Base-by-base conservation (phyloP, 2,329 filamentous ascomycete species). In the Diaporthe sp. region DNA sequence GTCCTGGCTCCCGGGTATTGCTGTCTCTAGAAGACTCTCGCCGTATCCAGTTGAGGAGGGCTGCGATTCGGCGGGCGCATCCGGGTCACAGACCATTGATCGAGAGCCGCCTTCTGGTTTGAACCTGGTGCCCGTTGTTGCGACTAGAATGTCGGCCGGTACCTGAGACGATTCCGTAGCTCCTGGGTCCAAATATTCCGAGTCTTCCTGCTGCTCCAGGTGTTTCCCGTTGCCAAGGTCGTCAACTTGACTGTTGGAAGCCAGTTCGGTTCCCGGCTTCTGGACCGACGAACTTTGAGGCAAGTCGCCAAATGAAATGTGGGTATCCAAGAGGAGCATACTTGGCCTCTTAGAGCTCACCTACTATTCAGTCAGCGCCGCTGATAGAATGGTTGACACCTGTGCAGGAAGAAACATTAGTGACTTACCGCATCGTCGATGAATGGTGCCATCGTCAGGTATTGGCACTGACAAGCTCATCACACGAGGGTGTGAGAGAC, bases 181-280 rank as follows among this genome's bases (percentile, higher is more conserved):
- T 0, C 12, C n/a, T 25, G 49, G 0, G 4, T 1, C 10, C n/a
- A 22, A 53, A 31, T 31, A 2, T 2, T 7, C 12, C 5, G 53
- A 31, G 8, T 57, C 53, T 57, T 17, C 7, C 53, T 57, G 53
- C 28, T 57, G 53, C 28, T 57, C 53, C 28, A 57, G 53, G 7
- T 57, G 53, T 7, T 57, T 34, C 1, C 53, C 53, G 53, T 57
- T 57, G 2, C 53, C 53, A 28, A 57, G 53, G 28, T 57, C 53
- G 53, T 57, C 53, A 9, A 57, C 28, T 57, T 57, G 53, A 2
- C 53, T 57, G 25, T 31, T 57, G 13, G 53, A 57, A 57, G 53
- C 28, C 0, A 57, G 0, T 1, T 57, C 28, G 53, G 25, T 17
- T 31, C 25, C 53, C 1, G 25, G 7, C 12, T 57, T 8, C 4